Evolutionary conservation across 345 rosid genomes (phyloP).

Genomic region (Barbarea vulgaris): DNA sequence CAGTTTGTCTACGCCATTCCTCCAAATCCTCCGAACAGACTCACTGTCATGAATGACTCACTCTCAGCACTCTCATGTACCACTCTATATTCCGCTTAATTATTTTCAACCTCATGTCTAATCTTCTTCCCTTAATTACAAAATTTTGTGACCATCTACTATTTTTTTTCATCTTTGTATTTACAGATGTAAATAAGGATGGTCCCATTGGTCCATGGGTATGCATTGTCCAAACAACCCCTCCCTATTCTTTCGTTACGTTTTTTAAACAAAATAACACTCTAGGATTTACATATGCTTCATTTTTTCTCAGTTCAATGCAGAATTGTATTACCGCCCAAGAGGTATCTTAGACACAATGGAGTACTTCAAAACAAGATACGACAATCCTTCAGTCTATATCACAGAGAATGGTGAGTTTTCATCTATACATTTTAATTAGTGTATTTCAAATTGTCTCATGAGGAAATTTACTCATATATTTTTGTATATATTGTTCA

Average conservation of each 20-base stretch:
- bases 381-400: constrained; percentile 9
- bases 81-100: background rate
- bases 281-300: constrained; percentile 1
- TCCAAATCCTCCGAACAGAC: constrained; percentile 1
- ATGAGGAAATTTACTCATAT: background rate
- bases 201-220: constrained; percentile 27
- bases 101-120: background rate
- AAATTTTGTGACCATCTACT: background rate
- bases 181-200: background rate
- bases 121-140: background rate
- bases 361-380: background rate
- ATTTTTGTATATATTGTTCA: background rate
- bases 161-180: background rate
- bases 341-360: constrained; percentile 21
- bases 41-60: background rate
- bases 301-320: constrained; percentile 12
- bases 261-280: background rate
- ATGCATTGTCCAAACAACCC: background rate
- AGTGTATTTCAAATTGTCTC: background rate
- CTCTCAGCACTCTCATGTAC: background rate
- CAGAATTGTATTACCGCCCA: background rate
- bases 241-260: too few relatives aligned
- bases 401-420: constrained; percentile 36
- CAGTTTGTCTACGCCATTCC: background rate
- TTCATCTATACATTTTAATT: background rate